phyloP scores from a whole-genome alignment of 139 green algal species.

The Ulvella scutata region DNA sequence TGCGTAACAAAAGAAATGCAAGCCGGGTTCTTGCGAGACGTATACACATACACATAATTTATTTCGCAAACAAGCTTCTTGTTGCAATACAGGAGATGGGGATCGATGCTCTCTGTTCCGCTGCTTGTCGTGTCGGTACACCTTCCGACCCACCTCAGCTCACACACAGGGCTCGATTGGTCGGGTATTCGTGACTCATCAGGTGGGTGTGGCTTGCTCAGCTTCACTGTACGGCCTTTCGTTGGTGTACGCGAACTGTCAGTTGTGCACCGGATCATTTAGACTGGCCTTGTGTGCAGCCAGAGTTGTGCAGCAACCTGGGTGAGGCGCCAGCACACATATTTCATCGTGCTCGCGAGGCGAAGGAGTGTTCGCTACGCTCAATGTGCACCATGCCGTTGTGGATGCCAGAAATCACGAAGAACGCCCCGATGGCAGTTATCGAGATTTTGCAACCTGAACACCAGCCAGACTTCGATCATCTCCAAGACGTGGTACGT shows the following conservation, averaged over 20 bases:
- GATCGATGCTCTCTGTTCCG: constrained; percentile 72
- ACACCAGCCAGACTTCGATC: neutral
- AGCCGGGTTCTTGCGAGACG: no score
- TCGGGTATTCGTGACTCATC: neutral
- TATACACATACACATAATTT: no score
- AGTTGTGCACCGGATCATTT: no score
- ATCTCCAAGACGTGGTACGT: neutral
- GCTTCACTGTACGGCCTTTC: no score
- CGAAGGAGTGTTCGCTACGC: neutral
- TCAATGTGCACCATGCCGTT: neutral
- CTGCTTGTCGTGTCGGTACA: constrained; percentile 73
- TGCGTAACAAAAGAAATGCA: no score
- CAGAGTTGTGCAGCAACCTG: neutral
- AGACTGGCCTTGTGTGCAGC: neutral
- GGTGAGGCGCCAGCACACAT: neutral
- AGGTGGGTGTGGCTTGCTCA: no score
- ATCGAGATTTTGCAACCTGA: neutral
- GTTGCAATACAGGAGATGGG: no score
- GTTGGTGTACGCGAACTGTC: no score
- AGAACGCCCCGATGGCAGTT: neutral
- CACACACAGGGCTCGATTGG: neutral
- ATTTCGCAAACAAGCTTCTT: no score
- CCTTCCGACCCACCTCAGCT: constrained; percentile 25
- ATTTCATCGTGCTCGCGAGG: neutral
- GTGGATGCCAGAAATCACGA: neutral